Conservation (phyloP, 2,329 filamentous ascomycete species). For the Cucurbitaria berberidis region DNA sequence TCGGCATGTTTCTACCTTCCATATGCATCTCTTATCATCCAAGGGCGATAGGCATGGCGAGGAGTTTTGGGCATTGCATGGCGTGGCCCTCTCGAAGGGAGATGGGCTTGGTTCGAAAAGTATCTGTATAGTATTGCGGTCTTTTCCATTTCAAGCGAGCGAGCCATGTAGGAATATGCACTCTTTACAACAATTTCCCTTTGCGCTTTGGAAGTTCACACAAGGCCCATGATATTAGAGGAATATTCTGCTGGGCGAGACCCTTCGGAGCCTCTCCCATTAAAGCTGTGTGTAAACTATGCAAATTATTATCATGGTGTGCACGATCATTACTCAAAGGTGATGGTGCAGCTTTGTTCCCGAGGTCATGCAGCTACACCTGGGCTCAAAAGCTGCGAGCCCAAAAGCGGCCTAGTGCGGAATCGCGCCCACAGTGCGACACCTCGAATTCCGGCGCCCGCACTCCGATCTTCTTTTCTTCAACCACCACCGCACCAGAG, state of each 20-base stretch:
- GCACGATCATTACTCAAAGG: too few species aligned
- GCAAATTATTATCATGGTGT: too few species aligned
- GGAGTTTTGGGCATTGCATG: conserved; percentile 41
- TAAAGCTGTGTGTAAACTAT: too few species aligned
- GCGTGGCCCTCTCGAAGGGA: conserved; percentile 22
- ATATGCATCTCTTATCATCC: conserved; percentile 31
- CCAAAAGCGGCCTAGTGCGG: conserved; percentile 19
- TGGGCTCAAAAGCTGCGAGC: neutral
- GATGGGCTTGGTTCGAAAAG: conserved; percentile 24
- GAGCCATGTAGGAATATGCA: conserved; percentile 11
- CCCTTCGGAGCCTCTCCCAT: neutral
- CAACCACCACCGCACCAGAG: conserved; percentile 45
- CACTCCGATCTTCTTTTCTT: conserved; percentile 18
- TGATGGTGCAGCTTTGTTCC: too few species aligned
- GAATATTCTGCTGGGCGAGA: neutral
- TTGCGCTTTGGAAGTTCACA: neutral
- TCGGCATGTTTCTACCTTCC: conserved; percentile 21
- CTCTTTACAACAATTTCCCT: neutral
- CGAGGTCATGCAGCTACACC: neutral
- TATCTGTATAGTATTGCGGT: conserved; percentile 33
- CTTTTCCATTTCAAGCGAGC: conserved; percentile 10
- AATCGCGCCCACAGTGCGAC: conserved; percentile 13
- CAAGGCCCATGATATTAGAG: neutral
- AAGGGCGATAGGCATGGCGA: conserved; percentile 29
- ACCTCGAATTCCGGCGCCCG: conserved; percentile 17